These are phyloP conservation scores for Cladosporium sp. DNA, from an alignment of 2,329 filamentous ascomycete species.

Conservation along the genomic window DNA sequence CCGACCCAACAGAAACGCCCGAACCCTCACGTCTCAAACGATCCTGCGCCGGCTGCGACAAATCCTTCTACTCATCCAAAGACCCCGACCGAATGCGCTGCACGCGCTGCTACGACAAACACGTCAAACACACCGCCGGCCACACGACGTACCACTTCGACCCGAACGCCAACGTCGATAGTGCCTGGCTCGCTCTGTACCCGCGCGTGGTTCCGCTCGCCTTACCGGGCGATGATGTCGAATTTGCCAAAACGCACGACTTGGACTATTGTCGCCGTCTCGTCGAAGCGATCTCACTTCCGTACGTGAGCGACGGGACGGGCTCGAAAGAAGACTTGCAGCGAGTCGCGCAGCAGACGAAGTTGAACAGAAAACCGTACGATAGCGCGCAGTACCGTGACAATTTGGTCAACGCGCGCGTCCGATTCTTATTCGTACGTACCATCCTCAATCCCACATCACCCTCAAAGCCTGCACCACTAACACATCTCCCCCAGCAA, in stretches of 20 bases:
- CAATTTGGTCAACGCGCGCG: conserved; percentile 16
- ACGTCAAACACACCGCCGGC: conserved; percentile 12
- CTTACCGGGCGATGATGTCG: conserved; percentile 1
- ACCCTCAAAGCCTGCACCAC: background rate
- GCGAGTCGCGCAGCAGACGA: conserved; percentile 8
- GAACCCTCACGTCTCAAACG: conserved; percentile 7
- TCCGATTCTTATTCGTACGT: conserved; percentile 19
- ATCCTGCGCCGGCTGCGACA: conserved; percentile 9
- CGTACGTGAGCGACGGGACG: conserved; percentile 1
- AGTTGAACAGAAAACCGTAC: conserved; percentile 13
- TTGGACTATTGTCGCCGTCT: conserved; percentile 3
- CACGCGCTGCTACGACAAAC: conserved; percentile 10
- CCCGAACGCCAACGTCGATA: background rate
- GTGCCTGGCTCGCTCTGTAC: conserved; percentile 1
- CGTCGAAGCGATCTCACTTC: conserved; percentile 5
- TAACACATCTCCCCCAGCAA: conserved; percentile 2
- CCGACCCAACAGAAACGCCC: background rate
- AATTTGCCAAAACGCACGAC: background rate
- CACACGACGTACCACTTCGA: conserved; percentile 8
- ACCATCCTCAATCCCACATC: background rate
- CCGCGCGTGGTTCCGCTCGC: conserved; percentile 2
- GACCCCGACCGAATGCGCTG: conserved; percentile 5
- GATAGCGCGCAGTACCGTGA: conserved; percentile 16
- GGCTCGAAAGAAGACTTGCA: conserved; percentile 9
- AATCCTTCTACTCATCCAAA: conserved; percentile 8